These are phyloP conservation scores for Strigomonas galati DNA, from an alignment of 208 protist species.

Conservation along the genomic window DNA sequence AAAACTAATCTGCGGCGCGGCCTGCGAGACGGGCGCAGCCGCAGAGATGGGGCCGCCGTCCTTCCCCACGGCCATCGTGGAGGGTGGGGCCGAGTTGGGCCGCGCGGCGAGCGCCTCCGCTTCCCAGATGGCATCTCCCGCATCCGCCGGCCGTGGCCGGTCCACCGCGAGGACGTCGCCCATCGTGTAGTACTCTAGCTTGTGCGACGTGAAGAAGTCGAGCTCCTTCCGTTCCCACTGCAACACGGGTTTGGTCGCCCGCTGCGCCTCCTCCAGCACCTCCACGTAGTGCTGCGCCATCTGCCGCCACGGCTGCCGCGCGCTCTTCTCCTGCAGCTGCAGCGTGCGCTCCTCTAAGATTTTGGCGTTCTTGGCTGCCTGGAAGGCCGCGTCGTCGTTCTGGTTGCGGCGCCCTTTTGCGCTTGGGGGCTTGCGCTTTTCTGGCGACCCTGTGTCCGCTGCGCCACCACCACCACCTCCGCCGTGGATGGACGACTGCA, in stretches of 20 bases:
- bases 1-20: background rate
- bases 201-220: slow-evolving; percentile 50
- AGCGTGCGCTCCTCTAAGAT: slow-evolving; percentile 39
- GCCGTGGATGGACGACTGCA: slow-evolving; percentile 11
- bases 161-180: slow-evolving; percentile 52
- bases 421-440: background rate
- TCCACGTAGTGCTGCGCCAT: slow-evolving; percentile 26
- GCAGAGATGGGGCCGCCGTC: no score
- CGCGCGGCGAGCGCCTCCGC: background rate
- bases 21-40: no score
- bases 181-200: slow-evolving; percentile 56
- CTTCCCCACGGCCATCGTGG: background rate
- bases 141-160: slow-evolving; percentile 1
- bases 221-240: slow-evolving; percentile 35
- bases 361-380: slow-evolving; percentile 25
- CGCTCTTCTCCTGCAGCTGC: slow-evolving; percentile 26
- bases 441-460: background rate
- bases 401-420: slow-evolving; percentile 9
- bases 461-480: background rate
- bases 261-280: slow-evolving; percentile 31
- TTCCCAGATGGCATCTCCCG: background rate
- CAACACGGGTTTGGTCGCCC: slow-evolving; percentile 30
- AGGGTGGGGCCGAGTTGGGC: slow-evolving; percentile 14
- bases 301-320: slow-evolving; percentile 36
- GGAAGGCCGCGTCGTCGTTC: slow-evolving; percentile 17